Base-by-base conservation (phyloP, 192 early-diverging fungal species). In the Umbelopsis sp. region DNA sequence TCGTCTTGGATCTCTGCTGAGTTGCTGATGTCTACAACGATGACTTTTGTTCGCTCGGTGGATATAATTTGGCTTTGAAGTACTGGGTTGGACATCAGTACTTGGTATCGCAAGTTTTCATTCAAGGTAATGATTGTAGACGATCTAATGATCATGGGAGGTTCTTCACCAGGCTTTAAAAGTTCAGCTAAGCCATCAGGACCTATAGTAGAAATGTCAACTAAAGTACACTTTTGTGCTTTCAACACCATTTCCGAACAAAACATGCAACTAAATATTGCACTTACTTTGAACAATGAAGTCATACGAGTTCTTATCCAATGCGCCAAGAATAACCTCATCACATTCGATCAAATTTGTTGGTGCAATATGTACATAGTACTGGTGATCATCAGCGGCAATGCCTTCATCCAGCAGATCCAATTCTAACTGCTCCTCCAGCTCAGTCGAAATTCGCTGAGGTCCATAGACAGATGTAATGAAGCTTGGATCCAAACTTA, bases 31-130 rank as follows among this genome's bases (percentile, higher is more conserved):
- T 78, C 77, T 2, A 78, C 84, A 47, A 89, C 77, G 31, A 89
- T 85, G 11, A 92, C 69, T 25, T 79, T 76, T 2, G 91, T 90
- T 17, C 73, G 74, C 24, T 76, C 79, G 12, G 77, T 74, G 3
- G 72, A 70, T 16, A 70, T 25, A 41, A 92, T 78, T 34, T 81
- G 76, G 2, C 91, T 90, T 75, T 92, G 91, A 9, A 91, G 74
- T 3, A 92, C 89, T 0, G 91, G 89, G 71, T 81, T 85, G 62
- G 83, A 80, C 84, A 87, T 87, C 36, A 92, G 65, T 2, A 89
- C 84, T 26, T 83, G 77, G 70, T 75, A 85, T 1, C 29, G 11
- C 14, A 43, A 65, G 14, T 77, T 68, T 16, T 75, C 69, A 47
- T 29, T 20, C 16, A 62, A 62, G 0, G 29, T 34, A 16, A 62